Conservation (phyloP, 768 basidiomycete species). For the Serendipita vermifera region DNA sequence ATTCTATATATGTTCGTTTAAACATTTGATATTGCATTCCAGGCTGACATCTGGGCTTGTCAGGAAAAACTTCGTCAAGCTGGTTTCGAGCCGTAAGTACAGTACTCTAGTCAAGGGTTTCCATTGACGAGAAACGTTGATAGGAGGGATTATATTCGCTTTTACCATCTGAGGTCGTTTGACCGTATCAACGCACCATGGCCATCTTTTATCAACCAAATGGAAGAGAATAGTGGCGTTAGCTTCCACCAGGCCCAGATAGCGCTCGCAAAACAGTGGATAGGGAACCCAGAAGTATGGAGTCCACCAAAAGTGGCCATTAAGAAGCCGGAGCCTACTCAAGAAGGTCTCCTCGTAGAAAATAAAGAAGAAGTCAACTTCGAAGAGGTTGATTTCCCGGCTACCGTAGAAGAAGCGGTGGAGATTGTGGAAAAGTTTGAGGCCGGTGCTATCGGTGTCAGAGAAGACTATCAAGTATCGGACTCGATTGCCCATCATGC, state of each 20-base stretch:
- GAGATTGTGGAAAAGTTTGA: slow-evolving; percentile 59
- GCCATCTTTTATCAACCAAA: slow-evolving; percentile 42
- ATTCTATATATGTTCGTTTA: slow-evolving; percentile 47
- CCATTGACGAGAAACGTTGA: background rate
- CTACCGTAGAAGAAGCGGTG: slow-evolving; percentile 53
- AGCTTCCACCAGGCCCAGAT: slow-evolving; percentile 77
- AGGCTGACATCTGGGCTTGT: background rate
- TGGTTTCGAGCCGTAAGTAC: slow-evolving; percentile 65
- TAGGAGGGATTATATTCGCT: slow-evolving; percentile 70
- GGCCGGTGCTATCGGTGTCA: slow-evolving; percentile 34
- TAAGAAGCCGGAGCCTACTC: slow-evolving; percentile 39
- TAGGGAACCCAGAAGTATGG: slow-evolving; percentile 27
- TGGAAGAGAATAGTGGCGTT: slow-evolving; percentile 64
- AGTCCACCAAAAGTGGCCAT: slow-evolving; percentile 44
- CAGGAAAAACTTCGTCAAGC: slow-evolving; percentile 59
- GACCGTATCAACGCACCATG: slow-evolving; percentile 77
- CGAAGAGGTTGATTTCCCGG: slow-evolving; percentile 58
- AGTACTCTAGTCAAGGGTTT: background rate
- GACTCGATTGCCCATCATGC: slow-evolving; percentile 77
- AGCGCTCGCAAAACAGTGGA: slow-evolving; percentile 69
- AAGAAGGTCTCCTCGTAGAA: slow-evolving; percentile 33
- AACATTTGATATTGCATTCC: too few relatives aligned
- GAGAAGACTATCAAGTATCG: slow-evolving; percentile 49
- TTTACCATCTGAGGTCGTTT: slow-evolving; percentile 87
- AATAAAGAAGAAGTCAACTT: slow-evolving; percentile 34